phyloP scores from a whole-genome alignment of 345 rosid genomes.

The Syzygium jambos region DNA sequence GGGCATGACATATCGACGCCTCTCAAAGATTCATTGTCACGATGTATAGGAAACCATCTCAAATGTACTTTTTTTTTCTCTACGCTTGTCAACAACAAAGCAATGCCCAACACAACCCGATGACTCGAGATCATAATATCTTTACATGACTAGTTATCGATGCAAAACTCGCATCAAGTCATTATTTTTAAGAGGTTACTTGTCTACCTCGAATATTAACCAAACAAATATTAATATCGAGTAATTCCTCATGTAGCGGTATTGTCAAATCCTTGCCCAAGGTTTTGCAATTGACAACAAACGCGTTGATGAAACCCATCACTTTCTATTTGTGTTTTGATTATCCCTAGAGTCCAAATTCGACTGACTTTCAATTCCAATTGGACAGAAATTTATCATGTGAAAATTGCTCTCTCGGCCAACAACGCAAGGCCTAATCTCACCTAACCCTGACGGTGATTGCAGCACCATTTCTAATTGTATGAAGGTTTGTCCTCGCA shows the following conservation, averaged over 20 bases:
- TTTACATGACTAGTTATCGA: neutral
- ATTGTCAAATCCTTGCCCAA: neutral
- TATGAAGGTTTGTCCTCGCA: neutral
- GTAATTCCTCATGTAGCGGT: neutral
- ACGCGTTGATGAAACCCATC: neutral
- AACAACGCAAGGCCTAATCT: neutral
- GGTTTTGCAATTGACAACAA: neutral
- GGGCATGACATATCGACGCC: neutral
- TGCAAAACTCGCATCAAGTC: neutral
- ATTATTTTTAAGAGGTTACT: neutral
- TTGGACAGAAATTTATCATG: neutral
- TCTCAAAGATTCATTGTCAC: neutral
- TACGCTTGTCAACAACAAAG: neutral
- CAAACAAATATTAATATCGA: neutral
- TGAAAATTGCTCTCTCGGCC: neutral
- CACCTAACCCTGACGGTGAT: neutral
- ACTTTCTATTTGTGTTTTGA: neutral
- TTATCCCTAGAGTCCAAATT: neutral
- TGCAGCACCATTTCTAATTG: neutral
- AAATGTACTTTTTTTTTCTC: neutral
- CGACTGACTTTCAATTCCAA: neutral
- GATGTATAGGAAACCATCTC: neutral
- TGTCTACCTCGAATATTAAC: neutral
- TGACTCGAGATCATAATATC: neutral
- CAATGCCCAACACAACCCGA: fast-evolving